Base-by-base conservation (phyloP, 1,139 yeast genomes). In the Wickerhamomyces sp. region DNA sequence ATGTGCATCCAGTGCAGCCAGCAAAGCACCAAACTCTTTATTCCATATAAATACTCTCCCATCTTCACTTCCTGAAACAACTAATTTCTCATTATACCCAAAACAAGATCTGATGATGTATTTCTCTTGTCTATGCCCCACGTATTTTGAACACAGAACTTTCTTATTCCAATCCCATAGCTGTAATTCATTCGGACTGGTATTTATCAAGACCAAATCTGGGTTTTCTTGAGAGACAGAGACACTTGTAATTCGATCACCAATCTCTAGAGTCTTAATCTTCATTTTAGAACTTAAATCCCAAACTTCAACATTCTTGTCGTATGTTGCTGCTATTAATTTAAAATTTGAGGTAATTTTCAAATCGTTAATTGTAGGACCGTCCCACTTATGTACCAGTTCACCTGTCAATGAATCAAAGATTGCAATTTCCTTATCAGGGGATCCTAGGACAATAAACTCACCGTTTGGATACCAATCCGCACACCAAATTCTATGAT, bases 11-110 rank as follows among this genome's bases (percentile, higher is more conserved):
- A 82, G 58, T 2, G 73, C 75, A 10, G 82, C 81, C 4, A 90
- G 67, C 30, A 89, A 71, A 48, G 84, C 81, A 6, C 95, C 93
- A 26, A 83, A 81, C 45, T 75, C 74, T 36, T 85, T 72, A 57
- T 87, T 88, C 96, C 96, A 90, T 7, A 90, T 69, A 63, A 83
- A 89, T 6, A 89, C 75, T 48, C 76, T 73, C 0, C 93, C 90
- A 60, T 88, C 94, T 58, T 86, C 94, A 40, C 94, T 81, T 1
- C 97, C 97, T 55, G 91, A 81, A 15, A 86, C 68, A 0, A 89
- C 78, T 43, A 88, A 68, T 52, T 82, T 83, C 57, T 85, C 95
- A 48, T 79, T 74, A 34, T 71, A 71, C 0, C 96, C 96, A 62
- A 90, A 84, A 53, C 90, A 76, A 0, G 95, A 84, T 35, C 96